Conservation (phyloP, 2,329 filamentous ascomycete genomes). For the Pseudogymnoascus sp. region DNA sequence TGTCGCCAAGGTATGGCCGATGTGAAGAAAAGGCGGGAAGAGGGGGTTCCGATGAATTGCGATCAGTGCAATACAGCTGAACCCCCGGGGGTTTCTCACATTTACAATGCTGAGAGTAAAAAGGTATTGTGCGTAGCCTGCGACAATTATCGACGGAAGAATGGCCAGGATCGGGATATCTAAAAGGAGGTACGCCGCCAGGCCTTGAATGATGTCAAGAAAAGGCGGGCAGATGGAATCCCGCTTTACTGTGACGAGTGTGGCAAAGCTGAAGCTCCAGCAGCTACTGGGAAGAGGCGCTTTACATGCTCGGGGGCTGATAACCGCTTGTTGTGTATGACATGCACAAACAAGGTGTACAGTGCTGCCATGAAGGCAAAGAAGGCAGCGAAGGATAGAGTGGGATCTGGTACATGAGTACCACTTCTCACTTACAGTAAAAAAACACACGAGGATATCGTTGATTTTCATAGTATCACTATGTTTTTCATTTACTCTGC, state of each 20-base stretch:
- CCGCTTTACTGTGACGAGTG: neutral
- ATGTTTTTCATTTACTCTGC: neutral
- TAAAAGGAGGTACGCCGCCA: neutral
- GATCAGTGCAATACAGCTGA: neutral
- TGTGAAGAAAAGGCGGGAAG: neutral
- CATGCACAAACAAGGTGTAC: neutral
- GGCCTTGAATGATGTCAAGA: neutral
- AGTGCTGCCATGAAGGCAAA: neutral
- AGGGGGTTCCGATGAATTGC: neutral
- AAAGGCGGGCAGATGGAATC: neutral
- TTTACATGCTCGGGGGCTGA: neutral
- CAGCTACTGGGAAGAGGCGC: neutral
- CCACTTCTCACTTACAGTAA: neutral
- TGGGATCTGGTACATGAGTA: neutral
- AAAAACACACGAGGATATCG: neutral
- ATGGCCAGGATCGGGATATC: neutral
- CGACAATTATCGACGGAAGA: neutral
- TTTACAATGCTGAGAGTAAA: neutral
- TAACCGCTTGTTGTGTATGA: neutral
- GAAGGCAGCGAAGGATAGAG: neutral
- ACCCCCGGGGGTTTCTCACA: neutral
- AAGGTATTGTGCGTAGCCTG: neutral
- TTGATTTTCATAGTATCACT: neutral
- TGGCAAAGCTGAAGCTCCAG: neutral
- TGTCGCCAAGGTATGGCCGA: neutral